These are phyloP conservation scores for Neurospora hispaniola DNA, from an alignment of 495 filamentous ascomycete genomes.

Conservation along the genomic window DNA sequence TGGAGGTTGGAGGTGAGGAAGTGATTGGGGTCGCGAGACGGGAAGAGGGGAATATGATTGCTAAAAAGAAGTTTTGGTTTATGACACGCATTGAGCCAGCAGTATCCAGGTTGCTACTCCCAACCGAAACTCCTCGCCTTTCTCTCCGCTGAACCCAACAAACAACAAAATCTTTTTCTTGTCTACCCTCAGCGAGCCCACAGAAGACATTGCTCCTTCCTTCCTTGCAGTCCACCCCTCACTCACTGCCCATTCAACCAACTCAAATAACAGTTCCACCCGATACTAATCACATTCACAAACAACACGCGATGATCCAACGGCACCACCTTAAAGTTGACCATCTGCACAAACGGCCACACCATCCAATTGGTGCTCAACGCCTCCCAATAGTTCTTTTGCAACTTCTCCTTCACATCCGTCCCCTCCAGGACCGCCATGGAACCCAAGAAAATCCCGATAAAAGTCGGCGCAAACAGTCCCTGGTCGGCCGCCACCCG, in stretches of 20 bases:
- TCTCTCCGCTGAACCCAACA: too few relatives aligned
- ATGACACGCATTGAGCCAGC: too few relatives aligned
- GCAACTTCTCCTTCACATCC: constrained; percentile 58
- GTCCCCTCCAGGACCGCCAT: constrained; percentile 84
- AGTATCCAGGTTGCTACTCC: too few relatives aligned
- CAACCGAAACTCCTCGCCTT: too few relatives aligned
- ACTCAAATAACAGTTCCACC: constrained; percentile 96
- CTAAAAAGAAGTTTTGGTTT: too few relatives aligned
- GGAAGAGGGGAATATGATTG: too few relatives aligned
- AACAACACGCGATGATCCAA: constrained; percentile 76
- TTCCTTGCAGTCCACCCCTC: not conserved
- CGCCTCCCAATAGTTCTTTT: constrained; percentile 52
- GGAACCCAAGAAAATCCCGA: constrained; percentile 69
- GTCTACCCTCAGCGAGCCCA: too few relatives aligned
- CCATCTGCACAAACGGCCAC: constrained; percentile 84
- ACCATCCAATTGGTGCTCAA: constrained; percentile 81
- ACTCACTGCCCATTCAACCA: constrained; percentile 51
- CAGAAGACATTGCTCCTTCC: not conserved
- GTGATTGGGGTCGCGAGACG: not conserved
- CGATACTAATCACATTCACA: constrained; percentile 72
- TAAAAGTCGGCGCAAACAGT: constrained; percentile 74
- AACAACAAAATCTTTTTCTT: too few relatives aligned
- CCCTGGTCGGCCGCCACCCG: constrained; percentile 76
- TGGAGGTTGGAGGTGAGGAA: not conserved
- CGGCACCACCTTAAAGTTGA: constrained; percentile 87